Conservation (phyloP, 2,329 filamentous ascomycete genomes). For the Beauveria sp. region DNA sequence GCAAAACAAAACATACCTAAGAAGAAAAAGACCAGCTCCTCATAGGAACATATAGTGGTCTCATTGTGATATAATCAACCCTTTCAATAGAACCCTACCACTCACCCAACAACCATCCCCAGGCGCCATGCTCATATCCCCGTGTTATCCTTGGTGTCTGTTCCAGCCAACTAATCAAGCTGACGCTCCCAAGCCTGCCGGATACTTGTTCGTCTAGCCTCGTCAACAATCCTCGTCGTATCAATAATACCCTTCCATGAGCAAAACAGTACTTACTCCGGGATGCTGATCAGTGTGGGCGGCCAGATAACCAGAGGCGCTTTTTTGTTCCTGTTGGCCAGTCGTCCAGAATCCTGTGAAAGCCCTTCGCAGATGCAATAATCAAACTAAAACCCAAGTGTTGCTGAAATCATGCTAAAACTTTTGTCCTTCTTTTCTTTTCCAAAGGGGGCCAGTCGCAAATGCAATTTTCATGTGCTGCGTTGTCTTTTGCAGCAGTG, state of each 20-base stretch:
- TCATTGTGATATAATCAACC: not conserved
- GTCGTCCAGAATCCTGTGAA: not conserved
- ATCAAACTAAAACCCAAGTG: not conserved
- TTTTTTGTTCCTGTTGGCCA: not conserved
- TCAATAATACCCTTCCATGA: not conserved
- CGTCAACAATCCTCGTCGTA: not conserved
- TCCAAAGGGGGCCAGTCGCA: not conserved
- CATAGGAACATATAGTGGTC: not conserved
- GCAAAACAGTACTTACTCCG: not conserved
- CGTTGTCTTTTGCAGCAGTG: not conserved
- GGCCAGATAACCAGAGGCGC: not conserved
- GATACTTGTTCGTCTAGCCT: not conserved
- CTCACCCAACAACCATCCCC: conserved; percentile 1
- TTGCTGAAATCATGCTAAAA: conserved; percentile 8
- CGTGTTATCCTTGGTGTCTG: not conserved
- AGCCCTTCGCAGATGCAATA: conserved; percentile 6
- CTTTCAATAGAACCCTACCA: not conserved
- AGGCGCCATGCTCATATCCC: not conserved
- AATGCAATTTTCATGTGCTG: not conserved
- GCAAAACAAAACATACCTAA: not conserved
- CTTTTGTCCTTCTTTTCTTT: conserved; percentile 1
- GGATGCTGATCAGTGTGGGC: not conserved
- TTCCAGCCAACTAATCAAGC: not conserved
- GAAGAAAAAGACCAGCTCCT: not conserved
- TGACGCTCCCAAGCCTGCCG: not conserved